phyloP scores from a whole-genome alignment of 495 filamentous ascomycete genomes.

The Penicillium bialowiezense region DNA sequence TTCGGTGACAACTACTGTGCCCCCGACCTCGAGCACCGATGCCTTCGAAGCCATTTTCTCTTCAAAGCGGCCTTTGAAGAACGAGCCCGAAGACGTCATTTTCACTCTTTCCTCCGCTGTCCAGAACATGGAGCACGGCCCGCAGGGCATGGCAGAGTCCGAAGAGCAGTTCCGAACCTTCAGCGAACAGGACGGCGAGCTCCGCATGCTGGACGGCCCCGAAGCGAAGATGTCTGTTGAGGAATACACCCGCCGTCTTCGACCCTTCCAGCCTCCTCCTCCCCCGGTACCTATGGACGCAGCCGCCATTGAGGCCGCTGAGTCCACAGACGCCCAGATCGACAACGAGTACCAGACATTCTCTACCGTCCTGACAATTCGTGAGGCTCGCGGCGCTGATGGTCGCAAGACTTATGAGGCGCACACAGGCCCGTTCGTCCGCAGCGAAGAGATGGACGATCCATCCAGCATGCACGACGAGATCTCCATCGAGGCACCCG shows the following conservation, averaged over 20 bases:
- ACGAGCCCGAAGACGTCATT: conserved; percentile 64
- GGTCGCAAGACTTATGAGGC: conserved; percentile 64
- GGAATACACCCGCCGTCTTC: conserved; percentile 56
- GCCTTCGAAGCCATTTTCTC: conserved; percentile 81
- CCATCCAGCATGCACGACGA: conserved; percentile 26
- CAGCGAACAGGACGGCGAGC: conserved; percentile 45
- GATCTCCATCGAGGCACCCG: conserved; percentile 34
- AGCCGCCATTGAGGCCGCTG: conserved; percentile 14
- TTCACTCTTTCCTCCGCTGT: conserved; percentile 73
- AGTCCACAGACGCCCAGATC: conserved; percentile 18
- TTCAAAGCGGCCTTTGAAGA: conserved; percentile 44
- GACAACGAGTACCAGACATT: conserved; percentile 54
- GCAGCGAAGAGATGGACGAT: conserved; percentile 32
- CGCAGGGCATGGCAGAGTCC: conserved; percentile 36
- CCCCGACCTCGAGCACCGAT: conserved; percentile 64
- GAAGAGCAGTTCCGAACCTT: conserved; percentile 50
- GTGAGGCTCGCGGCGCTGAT: conserved; percentile 67
- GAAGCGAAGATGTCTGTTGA: conserved; percentile 47
- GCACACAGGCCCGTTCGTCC: conserved; percentile 40
- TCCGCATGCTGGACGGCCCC: conserved; percentile 43
- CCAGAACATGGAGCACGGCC: conserved; percentile 61
- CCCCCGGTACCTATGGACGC: conserved; percentile 57
- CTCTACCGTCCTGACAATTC: conserved; percentile 77
- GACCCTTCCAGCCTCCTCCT: conserved; percentile 77
- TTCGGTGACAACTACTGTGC: conserved; percentile 76